phyloP scores from a whole-genome alignment of 2,329 filamentous ascomycete species.

The Drechslerella coelobrocha region DNA sequence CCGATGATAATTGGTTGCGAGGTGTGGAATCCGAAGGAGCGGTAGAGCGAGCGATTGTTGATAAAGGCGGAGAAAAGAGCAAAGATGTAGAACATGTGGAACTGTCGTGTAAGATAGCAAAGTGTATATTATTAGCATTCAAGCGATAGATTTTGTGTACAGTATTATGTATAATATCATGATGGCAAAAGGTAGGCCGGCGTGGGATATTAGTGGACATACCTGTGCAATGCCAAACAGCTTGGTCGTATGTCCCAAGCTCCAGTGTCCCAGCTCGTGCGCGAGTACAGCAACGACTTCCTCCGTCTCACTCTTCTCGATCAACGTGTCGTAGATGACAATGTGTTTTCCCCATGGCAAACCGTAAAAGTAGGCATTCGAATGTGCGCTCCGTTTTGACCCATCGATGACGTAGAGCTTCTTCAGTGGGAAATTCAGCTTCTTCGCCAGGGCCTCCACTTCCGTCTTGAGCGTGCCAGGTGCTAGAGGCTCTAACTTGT shows the following conservation, averaged over 20 bases:
- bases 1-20: slow-evolving; percentile 93
- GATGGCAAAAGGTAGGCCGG: not conserved
- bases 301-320: slow-evolving; percentile 80
- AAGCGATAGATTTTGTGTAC: slow-evolving; percentile 11
- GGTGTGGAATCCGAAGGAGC: slow-evolving; percentile 84
- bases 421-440: slow-evolving; percentile 86
- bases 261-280: slow-evolving; percentile 98
- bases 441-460: slow-evolving; percentile 81
- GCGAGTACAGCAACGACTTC: slow-evolving; percentile 95
- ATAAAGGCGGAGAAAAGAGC: slow-evolving; percentile 96
- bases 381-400: slow-evolving; percentile 84
- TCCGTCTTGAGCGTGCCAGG: slow-evolving; percentile 85
- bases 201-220: slow-evolving; percentile 54
- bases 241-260: slow-evolving; percentile 89
- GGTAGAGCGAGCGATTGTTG: slow-evolving; percentile 89
- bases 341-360: slow-evolving; percentile 99
- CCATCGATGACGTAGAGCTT: slow-evolving; percentile 95
- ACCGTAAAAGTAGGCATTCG: slow-evolving; percentile 95
- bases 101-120: slow-evolving; percentile 63
- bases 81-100: slow-evolving; percentile 96
- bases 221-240: slow-evolving; percentile 86
- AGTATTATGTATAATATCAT: slow-evolving; percentile 2
- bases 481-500: slow-evolving; percentile 92
- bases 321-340: slow-evolving; percentile 96
- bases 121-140: not conserved